Evolutionary conservation across 345 rosid genomes (phyloP), one percentile per base, ranked within the genome.

Genomic region (Salix koriyanagi): DNA sequence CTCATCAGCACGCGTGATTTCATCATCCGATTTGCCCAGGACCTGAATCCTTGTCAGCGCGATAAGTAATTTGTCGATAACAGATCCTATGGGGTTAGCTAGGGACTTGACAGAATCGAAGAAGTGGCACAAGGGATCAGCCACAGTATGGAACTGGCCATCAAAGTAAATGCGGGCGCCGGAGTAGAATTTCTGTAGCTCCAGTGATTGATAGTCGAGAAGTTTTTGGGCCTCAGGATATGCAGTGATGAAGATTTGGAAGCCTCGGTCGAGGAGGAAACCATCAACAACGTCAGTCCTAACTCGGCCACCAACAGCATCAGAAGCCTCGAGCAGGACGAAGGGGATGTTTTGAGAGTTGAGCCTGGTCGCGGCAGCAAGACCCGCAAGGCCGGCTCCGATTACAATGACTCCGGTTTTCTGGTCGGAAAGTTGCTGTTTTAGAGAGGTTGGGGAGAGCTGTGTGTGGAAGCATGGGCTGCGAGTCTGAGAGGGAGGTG

Each of bases 201-300:
- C 79, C 2, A 95, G 74, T 13, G 90, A 80, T 7, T 78, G 52
- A 86, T 90, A 92, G 36, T 92, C 89, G 0, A 95, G 91, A 30
- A 95, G 91, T 82, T 82, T 88, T 30, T 71, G 89, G 74, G 97
- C 97, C 84, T 95, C 99, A 3, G 97, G 97, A 62, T 95, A 91
- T 11, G 92, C 95, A 1, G 97, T 95, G 83, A 95, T 92, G 90
- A 95, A 95, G 70, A 95, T 95, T 81, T 95, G 99, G 89, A 95
- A 95, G 64, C 99, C 99, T 62, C 97, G 89, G 81, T 95, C 99
- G 50, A 92, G 89, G 61, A 89, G 84, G 75, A 89, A 95, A 7
- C 97, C 97, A 67, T 95, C 96, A 16, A 95, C 88, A 65, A 50
- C 30, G 60, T 95, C 99, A 12, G 97, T 95, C 8, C 94, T 88